phyloP scores from a whole-genome alignment of 306 rosid genomes.

The Gynostemma pentaphyllum region DNA sequence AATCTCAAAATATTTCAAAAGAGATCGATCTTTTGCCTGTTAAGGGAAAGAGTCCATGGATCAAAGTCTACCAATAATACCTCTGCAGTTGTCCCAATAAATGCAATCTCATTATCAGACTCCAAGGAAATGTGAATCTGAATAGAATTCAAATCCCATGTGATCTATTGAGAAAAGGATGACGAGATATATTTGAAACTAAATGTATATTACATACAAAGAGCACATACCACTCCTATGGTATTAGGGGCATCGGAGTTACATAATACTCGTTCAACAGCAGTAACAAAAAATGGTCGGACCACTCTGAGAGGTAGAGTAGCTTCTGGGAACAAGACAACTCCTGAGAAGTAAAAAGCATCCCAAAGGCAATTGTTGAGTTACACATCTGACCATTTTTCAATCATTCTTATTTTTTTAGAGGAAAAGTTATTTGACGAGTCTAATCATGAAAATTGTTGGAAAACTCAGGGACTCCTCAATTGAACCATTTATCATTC shows the following conservation, averaged over 20 bases:
- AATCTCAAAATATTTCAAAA: too few species aligned
- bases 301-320: constrained; percentile 79
- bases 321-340: constrained; percentile 88
- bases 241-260: constrained; percentile 65
- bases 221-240: constrained; percentile 71
- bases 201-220: not conserved
- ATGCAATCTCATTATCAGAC: constrained; percentile 27
- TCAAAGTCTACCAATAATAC: constrained; percentile 21
- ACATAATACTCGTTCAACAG: constrained; percentile 50
- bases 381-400: too few species aligned
- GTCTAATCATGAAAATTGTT: not conserved
- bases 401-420: too few species aligned
- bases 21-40: too few species aligned
- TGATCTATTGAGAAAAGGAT: not conserved
- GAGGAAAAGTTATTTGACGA: not conserved
- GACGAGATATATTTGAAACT: not conserved
- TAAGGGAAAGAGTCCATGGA: not conserved
- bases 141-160: constrained; percentile 11
- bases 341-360: constrained; percentile 56
- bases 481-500: not conserved
- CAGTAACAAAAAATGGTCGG: constrained; percentile 46
- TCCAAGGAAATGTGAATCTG: constrained; percentile 56
- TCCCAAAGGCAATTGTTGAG: too few species aligned
- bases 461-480: not conserved
- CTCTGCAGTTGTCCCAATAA: constrained; percentile 87